Conservation (phyloP, 2,329 filamentous ascomycete genomes). For the Aspergillus ibericus region DNA sequence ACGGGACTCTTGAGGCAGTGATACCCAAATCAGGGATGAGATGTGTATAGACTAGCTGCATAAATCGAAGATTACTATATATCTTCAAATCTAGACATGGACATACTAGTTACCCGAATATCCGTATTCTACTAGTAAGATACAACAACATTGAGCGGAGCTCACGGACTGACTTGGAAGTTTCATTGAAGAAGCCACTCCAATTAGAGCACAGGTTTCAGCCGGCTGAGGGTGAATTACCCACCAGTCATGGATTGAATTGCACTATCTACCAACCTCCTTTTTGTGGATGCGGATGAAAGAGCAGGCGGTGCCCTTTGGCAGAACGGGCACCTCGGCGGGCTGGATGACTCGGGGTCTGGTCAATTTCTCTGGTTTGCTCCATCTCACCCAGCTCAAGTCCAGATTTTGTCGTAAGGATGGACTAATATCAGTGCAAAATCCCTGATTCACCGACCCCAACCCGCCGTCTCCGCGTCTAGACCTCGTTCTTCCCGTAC, state of each 20-base stretch:
- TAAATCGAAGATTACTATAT: background rate
- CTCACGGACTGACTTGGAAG: no score
- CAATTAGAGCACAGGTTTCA: background rate
- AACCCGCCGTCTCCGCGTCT: background rate
- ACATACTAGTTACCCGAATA: no score
- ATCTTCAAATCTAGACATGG: background rate
- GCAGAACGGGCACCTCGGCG: constrained; percentile 10
- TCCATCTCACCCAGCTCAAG: background rate
- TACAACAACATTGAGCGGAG: no score
- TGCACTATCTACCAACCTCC: background rate
- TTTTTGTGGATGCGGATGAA: background rate
- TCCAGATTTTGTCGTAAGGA: background rate
- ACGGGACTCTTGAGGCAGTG: background rate
- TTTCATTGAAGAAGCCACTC: no score
- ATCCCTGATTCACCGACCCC: background rate
- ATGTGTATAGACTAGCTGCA: background rate
- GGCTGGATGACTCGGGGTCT: background rate
- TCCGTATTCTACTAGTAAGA: no score
- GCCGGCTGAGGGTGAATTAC: background rate
- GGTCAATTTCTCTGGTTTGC: background rate
- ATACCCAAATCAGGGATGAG: background rate
- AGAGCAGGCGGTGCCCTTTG: constrained; percentile 8
- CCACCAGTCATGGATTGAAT: background rate
- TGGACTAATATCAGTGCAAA: background rate
- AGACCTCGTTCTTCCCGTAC: constrained; percentile 3